phyloP scores from a whole-genome alignment of 768 basidiomycete species.

The Suillus paluster region DNA sequence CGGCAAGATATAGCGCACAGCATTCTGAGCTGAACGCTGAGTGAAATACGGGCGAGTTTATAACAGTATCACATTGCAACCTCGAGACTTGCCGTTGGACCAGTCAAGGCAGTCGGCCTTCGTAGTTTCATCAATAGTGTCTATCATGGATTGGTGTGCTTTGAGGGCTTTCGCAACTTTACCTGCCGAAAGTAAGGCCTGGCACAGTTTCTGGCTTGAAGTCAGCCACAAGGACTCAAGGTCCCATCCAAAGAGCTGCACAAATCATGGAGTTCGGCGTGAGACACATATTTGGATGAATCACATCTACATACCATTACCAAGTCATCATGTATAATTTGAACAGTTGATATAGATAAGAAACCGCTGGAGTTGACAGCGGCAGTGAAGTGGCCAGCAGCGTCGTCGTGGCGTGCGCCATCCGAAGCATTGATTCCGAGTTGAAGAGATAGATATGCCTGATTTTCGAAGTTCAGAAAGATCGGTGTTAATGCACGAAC shows the following conservation, averaged over 20 bases:
- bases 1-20: neutral
- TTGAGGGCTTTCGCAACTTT: neutral
- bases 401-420: no score
- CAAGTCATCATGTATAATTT: neutral
- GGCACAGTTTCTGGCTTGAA: neutral
- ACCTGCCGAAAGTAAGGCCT: neutral
- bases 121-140: neutral
- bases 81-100: neutral
- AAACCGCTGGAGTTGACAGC: neutral
- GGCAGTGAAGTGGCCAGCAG: no score
- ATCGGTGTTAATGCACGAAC: neutral
- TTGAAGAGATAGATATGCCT: no score
- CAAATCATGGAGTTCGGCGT: neutral
- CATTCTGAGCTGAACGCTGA: neutral
- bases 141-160: neutral
- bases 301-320: neutral
- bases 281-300: neutral
- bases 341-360: neutral
- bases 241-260: neutral
- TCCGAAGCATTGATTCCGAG: no score
- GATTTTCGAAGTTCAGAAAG: neutral
- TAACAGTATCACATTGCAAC: neutral
- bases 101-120: neutral
- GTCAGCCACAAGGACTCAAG: neutral
- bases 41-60: neutral